Percentiles rank a stretch among this genome's conserved stretches.
Evolutionary conservation across 306 rosid genomes (phyloP).

Genomic region (Vigna mungo): DNA sequence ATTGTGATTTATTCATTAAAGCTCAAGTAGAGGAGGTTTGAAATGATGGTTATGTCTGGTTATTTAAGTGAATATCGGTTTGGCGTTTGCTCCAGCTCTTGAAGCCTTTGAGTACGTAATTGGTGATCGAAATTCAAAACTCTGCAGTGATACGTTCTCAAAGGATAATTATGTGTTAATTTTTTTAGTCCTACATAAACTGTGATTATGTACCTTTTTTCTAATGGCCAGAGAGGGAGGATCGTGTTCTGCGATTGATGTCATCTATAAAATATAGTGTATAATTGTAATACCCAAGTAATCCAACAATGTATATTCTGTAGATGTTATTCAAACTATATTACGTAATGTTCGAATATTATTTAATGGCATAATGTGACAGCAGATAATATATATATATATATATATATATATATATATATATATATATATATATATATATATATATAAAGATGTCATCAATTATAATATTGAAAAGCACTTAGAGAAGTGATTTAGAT

Average conservation of each 20-base stretch:
- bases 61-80: slow-evolving; percentile 20
- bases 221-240: neutral
- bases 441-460: no score
- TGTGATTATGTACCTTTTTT: slow-evolving; percentile 12
- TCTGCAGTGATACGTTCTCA: neutral
- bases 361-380: no score
- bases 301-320: neutral
- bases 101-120: slow-evolving; percentile 26
- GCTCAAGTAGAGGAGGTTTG: slow-evolving; percentile 1
- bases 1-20: slow-evolving; percentile 17
- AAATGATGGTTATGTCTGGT: slow-evolving; percentile 24
- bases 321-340: neutral
- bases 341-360: neutral
- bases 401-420: no score
- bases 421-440: no score
- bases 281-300: slow-evolving; percentile 9
- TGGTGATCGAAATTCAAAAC: slow-evolving; percentile 13
- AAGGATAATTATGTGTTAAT: slow-evolving; percentile 4
- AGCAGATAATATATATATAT: no score
- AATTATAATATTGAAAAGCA: no score
- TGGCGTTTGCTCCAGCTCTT: slow-evolving; percentile 34
- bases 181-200: slow-evolving; percentile 7
- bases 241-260: slow-evolving; percentile 16
- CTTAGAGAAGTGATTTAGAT: no score
- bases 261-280: neutral